Percentiles rank a stretch among this genome's conserved stretches.
phyloP scores from a whole-genome alignment of 306 rosid genomes.

The Prosopis cineraria region DNA sequence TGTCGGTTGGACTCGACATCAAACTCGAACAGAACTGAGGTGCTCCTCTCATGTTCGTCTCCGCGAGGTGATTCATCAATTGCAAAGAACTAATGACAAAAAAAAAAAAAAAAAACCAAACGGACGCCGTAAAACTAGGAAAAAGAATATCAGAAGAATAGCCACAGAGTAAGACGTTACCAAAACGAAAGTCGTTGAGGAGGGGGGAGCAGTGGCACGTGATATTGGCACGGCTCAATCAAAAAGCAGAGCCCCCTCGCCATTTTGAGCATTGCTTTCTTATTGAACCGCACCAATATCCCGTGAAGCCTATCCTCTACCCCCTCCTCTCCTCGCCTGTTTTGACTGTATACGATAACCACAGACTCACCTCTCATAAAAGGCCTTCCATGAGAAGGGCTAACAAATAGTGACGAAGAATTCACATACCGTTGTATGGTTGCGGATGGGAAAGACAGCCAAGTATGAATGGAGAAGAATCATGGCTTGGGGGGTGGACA shows the following conservation, averaged over 20 bases:
- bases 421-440: background rate
- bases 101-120: background rate
- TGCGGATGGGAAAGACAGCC: constrained; percentile 24
- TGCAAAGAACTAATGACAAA: background rate
- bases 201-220: constrained; percentile 57
- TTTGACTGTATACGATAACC: background rate
- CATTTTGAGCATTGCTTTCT: constrained; percentile 55
- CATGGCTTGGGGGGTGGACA: constrained; percentile 3
- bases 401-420: background rate
- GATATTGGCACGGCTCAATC: constrained; percentile 99
- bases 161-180: background rate
- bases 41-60: background rate
- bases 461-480: constrained; percentile 32
- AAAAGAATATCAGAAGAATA: too few relatives aligned
- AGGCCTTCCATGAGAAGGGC: background rate
- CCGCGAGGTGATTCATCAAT: background rate
- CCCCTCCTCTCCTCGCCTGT: constrained; percentile 32
- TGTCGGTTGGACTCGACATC: background rate
- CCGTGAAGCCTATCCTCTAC: constrained; percentile 43
- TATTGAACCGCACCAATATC: constrained; percentile 99
- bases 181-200: background rate
- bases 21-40: constrained; percentile 6
- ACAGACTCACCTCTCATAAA: background rate
- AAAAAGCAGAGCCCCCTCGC: constrained; percentile 53
- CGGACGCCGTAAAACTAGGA: background rate